A percentile compares a stretch with the other conserved stretches of the same genome.
Evolutionary conservation across 345 rosid genomes (phyloP).

Genomic region (Brassica nigra): DNA sequence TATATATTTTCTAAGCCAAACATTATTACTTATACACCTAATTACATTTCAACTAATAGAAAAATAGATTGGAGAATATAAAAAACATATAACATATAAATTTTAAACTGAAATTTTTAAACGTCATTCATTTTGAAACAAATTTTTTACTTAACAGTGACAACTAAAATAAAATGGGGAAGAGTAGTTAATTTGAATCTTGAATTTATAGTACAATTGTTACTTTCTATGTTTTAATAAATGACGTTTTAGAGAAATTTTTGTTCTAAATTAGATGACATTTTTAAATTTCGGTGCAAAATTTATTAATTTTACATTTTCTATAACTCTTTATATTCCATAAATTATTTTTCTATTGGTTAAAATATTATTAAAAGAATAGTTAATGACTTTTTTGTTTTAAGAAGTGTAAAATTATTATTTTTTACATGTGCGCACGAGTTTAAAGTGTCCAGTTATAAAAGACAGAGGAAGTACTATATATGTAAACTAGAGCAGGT

Average conservation of each 20-base stretch:
- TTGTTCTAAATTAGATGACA: background rate
- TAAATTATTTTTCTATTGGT: no score
- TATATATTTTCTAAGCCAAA: no score
- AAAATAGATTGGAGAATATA: background rate
- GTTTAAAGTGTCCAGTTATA: no score
- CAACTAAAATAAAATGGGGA: no score
- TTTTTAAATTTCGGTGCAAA: no score
- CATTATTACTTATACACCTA: no score
- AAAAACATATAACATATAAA: no score
- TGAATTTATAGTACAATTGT: background rate
- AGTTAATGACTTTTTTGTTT: background rate
- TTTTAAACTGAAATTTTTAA: no score
- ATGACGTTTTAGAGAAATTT: background rate
- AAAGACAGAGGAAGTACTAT: background rate
- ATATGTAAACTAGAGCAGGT: background rate
- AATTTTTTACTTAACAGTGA: background rate
- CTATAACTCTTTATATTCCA: background rate
- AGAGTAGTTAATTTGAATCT: background rate
- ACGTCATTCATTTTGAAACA: no score
- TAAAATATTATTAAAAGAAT: no score
- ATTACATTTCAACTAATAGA: background rate
- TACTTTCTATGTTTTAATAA: background rate
- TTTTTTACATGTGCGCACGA: background rate
- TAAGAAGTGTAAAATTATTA: no score
- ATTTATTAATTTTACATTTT: background rate